Percentiles rank a stretch among this genome's conserved stretches.
phyloP scores from a whole-genome alignment of 2,329 filamentous ascomycete species.

The Botryosphaeria dothidea region DNA sequence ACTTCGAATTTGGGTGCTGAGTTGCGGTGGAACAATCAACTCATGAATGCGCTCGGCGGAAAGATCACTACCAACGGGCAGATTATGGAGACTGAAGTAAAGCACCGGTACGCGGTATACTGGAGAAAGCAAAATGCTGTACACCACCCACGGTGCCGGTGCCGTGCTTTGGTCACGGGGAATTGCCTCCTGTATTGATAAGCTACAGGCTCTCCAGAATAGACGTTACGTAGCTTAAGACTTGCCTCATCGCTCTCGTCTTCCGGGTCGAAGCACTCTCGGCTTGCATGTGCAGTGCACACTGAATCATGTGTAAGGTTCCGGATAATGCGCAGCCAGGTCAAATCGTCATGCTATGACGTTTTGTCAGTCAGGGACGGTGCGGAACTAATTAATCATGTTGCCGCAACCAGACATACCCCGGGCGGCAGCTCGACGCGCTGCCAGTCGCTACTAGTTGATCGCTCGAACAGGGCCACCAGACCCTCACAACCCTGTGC shows the following conservation, averaged over 20 bases:
- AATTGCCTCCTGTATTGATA: constrained; percentile 25
- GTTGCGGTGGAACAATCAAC: constrained; percentile 36
- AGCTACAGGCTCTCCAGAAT: background rate
- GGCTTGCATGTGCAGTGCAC: background rate
- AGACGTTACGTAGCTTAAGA: background rate
- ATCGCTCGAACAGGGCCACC: constrained; percentile 22
- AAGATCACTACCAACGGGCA: constrained; percentile 14
- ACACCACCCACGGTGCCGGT: constrained; percentile 24
- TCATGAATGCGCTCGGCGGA: constrained; percentile 37
- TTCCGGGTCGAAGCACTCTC: background rate
- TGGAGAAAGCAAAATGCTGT: constrained; percentile 46
- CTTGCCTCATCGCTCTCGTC: constrained; percentile 19
- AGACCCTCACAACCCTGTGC: constrained; percentile 29
- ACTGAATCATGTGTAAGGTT: background rate
- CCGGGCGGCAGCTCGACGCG: constrained; percentile 20
- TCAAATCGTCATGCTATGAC: background rate
- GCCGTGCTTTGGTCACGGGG: background rate
- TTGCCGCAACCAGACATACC: constrained; percentile 1
- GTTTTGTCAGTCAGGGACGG: background rate
- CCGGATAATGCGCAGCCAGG: constrained; percentile 12
- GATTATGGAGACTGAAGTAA: constrained; percentile 36
- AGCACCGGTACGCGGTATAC: constrained; percentile 48
- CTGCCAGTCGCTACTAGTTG: constrained; percentile 28
- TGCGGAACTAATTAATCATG: background rate
- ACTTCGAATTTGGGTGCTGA: constrained; percentile 33